Percentiles rank a stretch among this genome's conserved stretches.
These are phyloP conservation scores for Saccharum hybrid DNA, from an alignment of 202 grass and related monocot genomes.

Conservation along the genomic window DNA sequence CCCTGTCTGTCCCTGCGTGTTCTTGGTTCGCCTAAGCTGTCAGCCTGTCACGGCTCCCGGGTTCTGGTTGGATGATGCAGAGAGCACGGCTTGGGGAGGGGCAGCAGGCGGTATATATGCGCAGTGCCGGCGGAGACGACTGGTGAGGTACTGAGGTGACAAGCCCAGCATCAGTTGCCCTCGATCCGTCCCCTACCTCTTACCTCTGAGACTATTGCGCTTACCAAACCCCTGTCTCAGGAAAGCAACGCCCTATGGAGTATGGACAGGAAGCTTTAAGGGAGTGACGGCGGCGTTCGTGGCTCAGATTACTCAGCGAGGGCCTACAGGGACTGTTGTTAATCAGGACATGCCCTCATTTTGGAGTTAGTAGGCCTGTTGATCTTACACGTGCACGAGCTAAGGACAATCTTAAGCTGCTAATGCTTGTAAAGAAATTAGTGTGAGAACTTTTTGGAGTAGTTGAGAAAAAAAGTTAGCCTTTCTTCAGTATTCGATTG, in stretches of 20 bases:
- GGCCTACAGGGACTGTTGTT: slow-evolving; percentile 38
- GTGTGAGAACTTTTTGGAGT: slow-evolving; percentile 19
- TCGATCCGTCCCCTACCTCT: not conserved
- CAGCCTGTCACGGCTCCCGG: not conserved
- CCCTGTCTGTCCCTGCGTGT: not conserved
- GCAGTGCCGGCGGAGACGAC: slow-evolving; percentile 14
- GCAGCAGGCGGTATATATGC: slow-evolving; percentile 44
- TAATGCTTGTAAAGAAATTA: not conserved
- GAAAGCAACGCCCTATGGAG: slow-evolving; percentile 41
- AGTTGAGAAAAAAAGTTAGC: not conserved
- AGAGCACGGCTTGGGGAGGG: slow-evolving; percentile 27
- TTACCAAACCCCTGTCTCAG: slow-evolving; percentile 62
- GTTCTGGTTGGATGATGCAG: slow-evolving; percentile 16
- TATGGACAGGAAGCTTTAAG: not conserved
- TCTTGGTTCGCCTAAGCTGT: not conserved
- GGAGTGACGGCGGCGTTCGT: slow-evolving; percentile 16
- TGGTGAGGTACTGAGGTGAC: not conserved
- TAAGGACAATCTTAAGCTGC: slow-evolving; percentile 8
- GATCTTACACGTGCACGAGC: slow-evolving; percentile 42
- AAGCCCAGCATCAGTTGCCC: slow-evolving; percentile 24
- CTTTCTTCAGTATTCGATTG: not conserved
- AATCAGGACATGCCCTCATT: slow-evolving; percentile 19
- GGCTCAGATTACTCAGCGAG: slow-evolving; percentile 38
- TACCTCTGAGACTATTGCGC: slow-evolving; percentile 45
- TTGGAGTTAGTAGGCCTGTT: slow-evolving; percentile 7